Evolutionary conservation across 176 grass and related monocot genomes (phyloP).

Genomic region (Aegilops bicornis): DNA sequence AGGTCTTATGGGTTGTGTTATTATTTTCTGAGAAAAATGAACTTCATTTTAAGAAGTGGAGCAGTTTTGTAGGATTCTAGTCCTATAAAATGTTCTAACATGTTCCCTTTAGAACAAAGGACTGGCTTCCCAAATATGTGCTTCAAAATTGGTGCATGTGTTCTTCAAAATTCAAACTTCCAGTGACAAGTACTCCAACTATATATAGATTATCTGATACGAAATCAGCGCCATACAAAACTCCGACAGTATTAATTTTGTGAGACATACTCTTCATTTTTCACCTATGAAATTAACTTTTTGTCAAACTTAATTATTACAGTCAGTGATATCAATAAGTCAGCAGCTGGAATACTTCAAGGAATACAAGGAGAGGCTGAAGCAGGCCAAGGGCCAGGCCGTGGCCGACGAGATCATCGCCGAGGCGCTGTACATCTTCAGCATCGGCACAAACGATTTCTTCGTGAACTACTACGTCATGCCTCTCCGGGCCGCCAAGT

Average conservation of each 20-base stretch:
- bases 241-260: too few relatives aligned
- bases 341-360: conserved; percentile 66
- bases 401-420: conserved; percentile 28
- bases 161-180: too few relatives aligned
- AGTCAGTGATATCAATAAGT: conserved; percentile 52
- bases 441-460: conserved; percentile 80
- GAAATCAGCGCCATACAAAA: too few relatives aligned
- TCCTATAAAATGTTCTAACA: neutral
- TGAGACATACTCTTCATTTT: too few relatives aligned
- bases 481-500: conserved; percentile 17
- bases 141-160: too few relatives aligned
- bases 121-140: too few relatives aligned
- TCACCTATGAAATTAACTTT: neutral
- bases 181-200: too few relatives aligned
- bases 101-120: too few relatives aligned
- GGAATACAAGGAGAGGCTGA: conserved; percentile 45
- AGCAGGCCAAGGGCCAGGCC: conserved; percentile 14
- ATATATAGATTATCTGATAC: too few relatives aligned
- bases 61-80: neutral
- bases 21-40: neutral
- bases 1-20: neutral
- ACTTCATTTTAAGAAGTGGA: neutral
- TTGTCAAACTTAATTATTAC: neutral
- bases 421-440: conserved; percentile 54
- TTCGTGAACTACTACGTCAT: conserved; percentile 41